Evolutionary conservation across 2,329 filamentous ascomycete genomes (phyloP).

Genomic region (Colletotrichum viniferum): DNA sequence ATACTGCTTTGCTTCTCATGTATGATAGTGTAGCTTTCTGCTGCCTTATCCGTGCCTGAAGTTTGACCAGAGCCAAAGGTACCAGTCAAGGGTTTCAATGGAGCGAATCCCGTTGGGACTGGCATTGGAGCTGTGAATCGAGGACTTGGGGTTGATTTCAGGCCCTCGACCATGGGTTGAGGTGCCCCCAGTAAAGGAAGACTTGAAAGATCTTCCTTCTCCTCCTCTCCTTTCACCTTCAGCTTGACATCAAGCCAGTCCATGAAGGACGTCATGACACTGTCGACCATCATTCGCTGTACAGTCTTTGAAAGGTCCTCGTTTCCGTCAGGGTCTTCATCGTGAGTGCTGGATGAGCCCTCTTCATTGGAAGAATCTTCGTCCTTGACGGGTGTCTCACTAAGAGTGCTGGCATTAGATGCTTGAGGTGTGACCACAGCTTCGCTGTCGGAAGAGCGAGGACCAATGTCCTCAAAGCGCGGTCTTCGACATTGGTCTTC

Average conservation of each 20-base stretch:
- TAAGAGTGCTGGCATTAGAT: neutral
- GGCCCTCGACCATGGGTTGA: neutral
- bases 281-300: conserved; percentile 9
- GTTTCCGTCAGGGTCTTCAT: neutral
- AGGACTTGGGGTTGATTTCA: neutral
- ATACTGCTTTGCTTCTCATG: neutral
- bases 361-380: neutral
- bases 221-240: neutral
- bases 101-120: neutral
- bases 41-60: neutral
- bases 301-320: neutral
- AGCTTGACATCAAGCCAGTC: conserved; percentile 10
- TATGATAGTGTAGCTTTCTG: neutral
- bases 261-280: conserved; percentile 8
- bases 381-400: neutral
- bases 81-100: neutral
- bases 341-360: neutral
- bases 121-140: neutral
- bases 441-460: fast-evolving
- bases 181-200: neutral
- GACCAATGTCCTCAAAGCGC: neutral
- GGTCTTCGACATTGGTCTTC: neutral
- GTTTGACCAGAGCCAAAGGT: neutral
- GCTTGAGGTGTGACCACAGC: neutral
- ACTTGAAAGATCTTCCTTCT: neutral